Evolutionary conservation across 2,329 filamentous ascomycete genomes (phyloP).

Genomic region (Aspergillus fructus): DNA sequence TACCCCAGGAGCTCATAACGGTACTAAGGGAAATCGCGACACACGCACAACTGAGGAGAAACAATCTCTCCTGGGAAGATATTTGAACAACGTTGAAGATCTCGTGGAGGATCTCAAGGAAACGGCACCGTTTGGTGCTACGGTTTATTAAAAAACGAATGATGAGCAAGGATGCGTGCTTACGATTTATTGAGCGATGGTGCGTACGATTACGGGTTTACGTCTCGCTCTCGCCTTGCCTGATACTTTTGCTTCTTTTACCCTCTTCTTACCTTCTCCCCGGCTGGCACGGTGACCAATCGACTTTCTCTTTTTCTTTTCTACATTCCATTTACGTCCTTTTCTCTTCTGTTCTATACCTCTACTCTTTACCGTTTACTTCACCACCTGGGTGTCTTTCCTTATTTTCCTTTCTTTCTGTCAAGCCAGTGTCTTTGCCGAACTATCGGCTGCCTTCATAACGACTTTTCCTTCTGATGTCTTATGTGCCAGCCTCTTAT

Average conservation of each 20-base stretch:
- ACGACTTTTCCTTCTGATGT: constrained; percentile 21
- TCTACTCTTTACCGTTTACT: no score
- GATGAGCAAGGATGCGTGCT: constrained; percentile 13
- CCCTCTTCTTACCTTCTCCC: constrained; percentile 11
- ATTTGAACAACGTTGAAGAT: constrained; percentile 80
- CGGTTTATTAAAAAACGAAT: constrained; percentile 32
- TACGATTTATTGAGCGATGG: constrained; percentile 21
- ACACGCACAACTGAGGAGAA: constrained; percentile 78
- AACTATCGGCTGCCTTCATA: not conserved
- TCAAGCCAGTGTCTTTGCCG: constrained; percentile 2
- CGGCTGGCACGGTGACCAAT: constrained; percentile 10
- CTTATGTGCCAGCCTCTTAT: constrained; percentile 30
- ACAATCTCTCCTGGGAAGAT: constrained; percentile 71
- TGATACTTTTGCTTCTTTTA: constrained; percentile 12
- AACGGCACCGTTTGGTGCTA: constrained; percentile 69
- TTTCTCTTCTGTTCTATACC: constrained; percentile 5
- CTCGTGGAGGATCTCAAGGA: constrained; percentile 80
- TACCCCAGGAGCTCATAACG: constrained; percentile 25
- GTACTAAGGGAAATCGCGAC: constrained; percentile 30
- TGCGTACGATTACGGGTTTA: constrained; percentile 19
- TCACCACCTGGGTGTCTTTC: constrained; percentile 1
- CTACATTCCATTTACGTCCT: constrained; percentile 4
- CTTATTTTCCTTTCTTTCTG: constrained; percentile 9
- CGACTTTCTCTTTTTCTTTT: constrained; percentile 9
- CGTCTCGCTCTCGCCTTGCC: constrained; percentile 17